Base-by-base conservation (phyloP, 192 early-diverging fungal species). In the Haplosporangium gracile region DNA sequence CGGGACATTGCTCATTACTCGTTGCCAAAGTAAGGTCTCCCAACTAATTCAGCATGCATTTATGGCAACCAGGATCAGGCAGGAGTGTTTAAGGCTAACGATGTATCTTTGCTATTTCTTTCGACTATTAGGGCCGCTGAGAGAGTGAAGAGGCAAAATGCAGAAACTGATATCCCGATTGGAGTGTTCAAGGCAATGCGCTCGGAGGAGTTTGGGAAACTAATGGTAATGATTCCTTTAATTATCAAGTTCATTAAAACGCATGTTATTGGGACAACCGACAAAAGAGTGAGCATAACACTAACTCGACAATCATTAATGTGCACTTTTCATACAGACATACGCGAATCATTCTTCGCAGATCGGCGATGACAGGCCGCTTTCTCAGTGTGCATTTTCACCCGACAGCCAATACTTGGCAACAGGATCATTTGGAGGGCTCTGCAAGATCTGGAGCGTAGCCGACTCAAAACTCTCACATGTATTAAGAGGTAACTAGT, bases 291-390 rank as follows among this genome's bases (percentile, higher is more conserved):
- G 36, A 36, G 36, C 36, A 36, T 36, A 36, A 36, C 36, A 2
- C 36, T 36, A 36, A 36, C 2, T 36, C 36, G 2, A 36, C 36
- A 36, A 36, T 36, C 29, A 36, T 18, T 51, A 16, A 43, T 53
- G 26, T 6, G 43, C 13, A 20, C 8, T 43, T 29, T 26, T 63
- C 51, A 6, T 20, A 22, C 88, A 92, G 90, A 69, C 77, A 22
- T 97, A 95, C 77, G 90, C 94, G 26, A 95, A 93, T 32, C 91
- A 92, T 49, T 92, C 92, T 32, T 96, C 97, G 10, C 98, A 99
- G 83, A 92, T 98, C 38, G 97, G 95, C 3, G 98, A 99, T 80
- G 95, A 95, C 7, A 92, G 98, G 53, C 97, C 98, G 24, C 88
- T 97, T 24, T 88, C 95, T 24, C 95, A 92, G 78, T 93, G 92